Conservation (phyloP, 208 protist genomes). For the Leishmania major region DNA sequence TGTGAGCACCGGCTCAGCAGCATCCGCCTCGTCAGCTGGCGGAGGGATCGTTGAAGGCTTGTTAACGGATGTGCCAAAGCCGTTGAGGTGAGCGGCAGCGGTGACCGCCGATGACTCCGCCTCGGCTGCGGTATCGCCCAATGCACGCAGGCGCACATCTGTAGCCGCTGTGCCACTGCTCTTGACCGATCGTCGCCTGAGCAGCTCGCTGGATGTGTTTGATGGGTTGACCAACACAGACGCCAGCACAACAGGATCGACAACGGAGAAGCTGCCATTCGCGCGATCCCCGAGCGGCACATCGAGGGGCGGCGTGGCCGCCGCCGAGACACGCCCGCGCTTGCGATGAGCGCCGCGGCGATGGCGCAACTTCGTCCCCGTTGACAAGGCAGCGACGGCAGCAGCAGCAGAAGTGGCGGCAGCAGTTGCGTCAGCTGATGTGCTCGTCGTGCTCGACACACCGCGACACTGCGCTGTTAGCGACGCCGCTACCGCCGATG, state of each 20-base stretch:
- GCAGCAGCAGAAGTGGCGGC: neutral
- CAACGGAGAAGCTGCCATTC: neutral
- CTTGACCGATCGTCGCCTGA: neutral
- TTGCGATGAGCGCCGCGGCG: constrained; percentile 29
- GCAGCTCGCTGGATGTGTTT: neutral
- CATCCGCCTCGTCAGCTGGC: neutral
- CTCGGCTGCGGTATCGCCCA: neutral
- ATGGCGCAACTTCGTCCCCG: constrained; percentile 11
- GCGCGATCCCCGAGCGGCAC: neutral
- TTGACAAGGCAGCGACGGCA: constrained; percentile 5
- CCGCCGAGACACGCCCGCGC: constrained; percentile 12
- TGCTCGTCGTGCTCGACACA: constrained; percentile 11
- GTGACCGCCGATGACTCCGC: neutral
- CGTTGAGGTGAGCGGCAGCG: neutral
- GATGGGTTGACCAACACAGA: constrained; percentile 1
- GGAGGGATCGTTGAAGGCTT: neutral
- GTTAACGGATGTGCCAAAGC: neutral
- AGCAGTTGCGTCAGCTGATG: constrained; percentile 3
- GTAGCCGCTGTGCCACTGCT: neutral
- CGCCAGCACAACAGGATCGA: neutral
- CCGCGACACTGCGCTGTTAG: constrained; percentile 7
- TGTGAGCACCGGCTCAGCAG: neutral
- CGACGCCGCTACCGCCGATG: neutral
- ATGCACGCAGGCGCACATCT: neutral
- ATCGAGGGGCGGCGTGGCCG: neutral